A percentile compares a stretch with the other conserved stretches of the same genome.
These are phyloP conservation scores for Henckelia pumila DNA, from an alignment of 257 asterid species.

Conservation along the genomic window DNA sequence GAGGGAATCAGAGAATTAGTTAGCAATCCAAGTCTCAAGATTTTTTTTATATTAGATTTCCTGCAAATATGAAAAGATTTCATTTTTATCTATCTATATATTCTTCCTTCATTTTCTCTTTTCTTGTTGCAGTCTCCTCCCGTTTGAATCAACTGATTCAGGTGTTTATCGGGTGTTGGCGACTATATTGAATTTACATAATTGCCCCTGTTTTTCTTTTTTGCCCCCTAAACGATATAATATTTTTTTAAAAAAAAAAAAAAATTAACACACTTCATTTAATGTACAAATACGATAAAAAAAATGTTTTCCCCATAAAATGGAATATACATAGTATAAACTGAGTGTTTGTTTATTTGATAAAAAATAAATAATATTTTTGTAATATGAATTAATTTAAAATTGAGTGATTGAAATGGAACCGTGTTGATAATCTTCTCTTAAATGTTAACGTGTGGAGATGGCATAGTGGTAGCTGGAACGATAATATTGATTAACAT, in stretches of 20 bases:
- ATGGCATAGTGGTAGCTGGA: neutral
- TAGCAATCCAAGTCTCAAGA: slow-evolving; percentile 29
- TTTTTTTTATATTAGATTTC: slow-evolving; percentile 25
- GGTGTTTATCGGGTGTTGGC: slow-evolving; percentile 30
- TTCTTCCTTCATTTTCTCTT: neutral
- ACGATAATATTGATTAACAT: too few relatives aligned
- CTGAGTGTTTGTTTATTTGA: too few relatives aligned
- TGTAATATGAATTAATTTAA: too few relatives aligned
- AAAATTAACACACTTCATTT: too few relatives aligned
- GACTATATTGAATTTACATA: slow-evolving; percentile 26
- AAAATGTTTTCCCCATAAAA: too few relatives aligned
- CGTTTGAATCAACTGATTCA: slow-evolving; percentile 33
- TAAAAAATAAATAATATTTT: too few relatives aligned
- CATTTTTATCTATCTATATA: neutral
- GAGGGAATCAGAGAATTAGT: slow-evolving; percentile 75
- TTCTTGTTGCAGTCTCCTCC: slow-evolving; percentile 29
- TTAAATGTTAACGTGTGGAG: neutral
- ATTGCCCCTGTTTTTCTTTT: slow-evolving; percentile 25
- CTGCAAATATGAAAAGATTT: slow-evolving; percentile 18
- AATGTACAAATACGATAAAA: too few relatives aligned
- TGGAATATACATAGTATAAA: too few relatives aligned
- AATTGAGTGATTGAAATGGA: too few relatives aligned
- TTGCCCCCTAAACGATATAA: neutral
- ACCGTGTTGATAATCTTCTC: neutral
- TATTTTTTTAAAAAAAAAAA: too few relatives aligned